Percentiles rank a stretch among this genome's conserved stretches.
These are phyloP conservation scores for Tarenaya hassleriana DNA, from an alignment of 345 rosid genomes.

Conservation along the genomic window DNA sequence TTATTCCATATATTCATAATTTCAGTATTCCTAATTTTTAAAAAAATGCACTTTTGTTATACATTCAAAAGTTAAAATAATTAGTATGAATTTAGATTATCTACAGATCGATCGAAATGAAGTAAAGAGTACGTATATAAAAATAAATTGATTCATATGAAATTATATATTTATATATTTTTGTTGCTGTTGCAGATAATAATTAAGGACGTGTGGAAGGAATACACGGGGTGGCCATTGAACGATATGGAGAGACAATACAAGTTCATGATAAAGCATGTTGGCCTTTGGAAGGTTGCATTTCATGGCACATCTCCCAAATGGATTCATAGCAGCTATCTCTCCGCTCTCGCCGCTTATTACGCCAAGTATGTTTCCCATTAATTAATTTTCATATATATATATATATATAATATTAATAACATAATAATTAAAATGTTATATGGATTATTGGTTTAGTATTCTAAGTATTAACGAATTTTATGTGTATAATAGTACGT, in stretches of 20 bases:
- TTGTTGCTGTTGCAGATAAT: conserved; percentile 52
- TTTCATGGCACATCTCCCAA: conserved; percentile 90
- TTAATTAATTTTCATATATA: not conserved
- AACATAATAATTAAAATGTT: too few relatives aligned
- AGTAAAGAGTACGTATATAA: not conserved
- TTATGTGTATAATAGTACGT: too few relatives aligned
- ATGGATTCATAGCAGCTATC: conserved; percentile 88
- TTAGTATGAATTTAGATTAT: too few relatives aligned
- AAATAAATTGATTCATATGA: not conserved
- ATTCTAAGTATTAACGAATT: too few relatives aligned
- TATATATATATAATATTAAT: too few relatives aligned
- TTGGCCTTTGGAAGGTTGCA: conserved; percentile 89
- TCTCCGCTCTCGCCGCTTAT: conserved; percentile 90
- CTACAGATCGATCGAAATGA: too few relatives aligned
- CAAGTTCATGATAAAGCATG: conserved; percentile 97
- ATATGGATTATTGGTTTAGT: too few relatives aligned
- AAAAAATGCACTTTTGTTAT: too few relatives aligned
- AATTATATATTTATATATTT: not conserved
- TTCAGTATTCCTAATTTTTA: too few relatives aligned
- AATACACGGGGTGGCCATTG: conserved; percentile 94
- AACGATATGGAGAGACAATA: conserved; percentile 91
- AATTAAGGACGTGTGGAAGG: conserved; percentile 95
- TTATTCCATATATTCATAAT: too few relatives aligned
- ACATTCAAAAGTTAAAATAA: too few relatives aligned
- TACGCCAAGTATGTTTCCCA: conserved; percentile 68